Evolutionary conservation across 805 yeast species (phyloP).

Genomic region (Monosporozyma solicola): DNA sequence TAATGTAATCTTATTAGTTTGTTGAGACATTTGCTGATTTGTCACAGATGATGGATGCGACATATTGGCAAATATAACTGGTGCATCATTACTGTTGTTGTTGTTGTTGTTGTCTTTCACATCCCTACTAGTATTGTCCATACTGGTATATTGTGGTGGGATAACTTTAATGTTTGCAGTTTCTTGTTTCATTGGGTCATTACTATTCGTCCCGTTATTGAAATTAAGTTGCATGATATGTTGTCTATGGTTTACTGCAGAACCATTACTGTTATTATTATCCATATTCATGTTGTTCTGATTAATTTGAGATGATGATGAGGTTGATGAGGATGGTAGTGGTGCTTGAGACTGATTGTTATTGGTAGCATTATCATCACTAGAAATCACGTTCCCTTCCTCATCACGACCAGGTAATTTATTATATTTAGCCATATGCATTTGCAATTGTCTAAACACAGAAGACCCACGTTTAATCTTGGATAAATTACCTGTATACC

Average conservation of each 20-base stretch:
- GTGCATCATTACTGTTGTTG: not conserved
- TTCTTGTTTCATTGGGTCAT: not conserved
- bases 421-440: constrained; percentile 48
- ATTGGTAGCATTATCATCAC: not conserved
- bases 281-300: not conserved
- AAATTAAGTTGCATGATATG: not conserved
- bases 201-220: not conserved
- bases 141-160: not conserved
- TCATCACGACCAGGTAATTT: constrained; percentile 32
- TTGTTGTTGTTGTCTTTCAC: not conserved
- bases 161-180: not conserved
- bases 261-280: no score
- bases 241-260: not conserved
- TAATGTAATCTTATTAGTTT: not conserved
- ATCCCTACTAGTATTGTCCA: constrained; percentile 1
- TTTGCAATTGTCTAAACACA: constrained; percentile 69
- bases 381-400: constrained; percentile 9
- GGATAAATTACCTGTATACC: constrained; percentile 64
- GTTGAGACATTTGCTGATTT: no score
- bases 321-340: constrained; percentile 6
- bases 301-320: not conserved
- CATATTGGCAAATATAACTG: not conserved
- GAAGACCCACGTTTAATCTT: constrained; percentile 73
- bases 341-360: constrained; percentile 5
- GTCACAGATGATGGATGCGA: not conserved